Evolutionary conservation across 1,139 yeast genomes (phyloP).

Genomic region (Meyerozyma carpophila): DNA sequence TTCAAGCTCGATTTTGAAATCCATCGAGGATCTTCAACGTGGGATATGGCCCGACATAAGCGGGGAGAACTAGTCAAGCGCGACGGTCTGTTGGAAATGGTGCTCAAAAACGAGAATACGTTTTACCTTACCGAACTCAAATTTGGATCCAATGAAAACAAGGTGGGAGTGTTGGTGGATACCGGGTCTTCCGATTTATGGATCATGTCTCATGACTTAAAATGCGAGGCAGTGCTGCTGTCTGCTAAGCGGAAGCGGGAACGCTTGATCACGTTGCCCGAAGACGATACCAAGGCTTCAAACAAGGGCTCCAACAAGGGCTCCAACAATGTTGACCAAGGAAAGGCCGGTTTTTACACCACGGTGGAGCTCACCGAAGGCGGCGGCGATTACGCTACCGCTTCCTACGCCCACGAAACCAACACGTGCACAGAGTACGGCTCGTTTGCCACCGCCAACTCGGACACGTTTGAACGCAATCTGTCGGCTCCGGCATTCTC

Average conservation of each 20-base stretch:
- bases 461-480: slow-evolving; percentile 29
- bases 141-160: slow-evolving; percentile 29
- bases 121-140: slow-evolving; percentile 44
- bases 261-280: background rate
- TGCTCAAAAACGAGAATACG: slow-evolving; percentile 36
- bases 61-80: slow-evolving; percentile 6
- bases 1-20: slow-evolving; percentile 22
- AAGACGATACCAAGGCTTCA: background rate
- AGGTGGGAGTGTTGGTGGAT: slow-evolving; percentile 32
- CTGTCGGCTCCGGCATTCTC: slow-evolving; percentile 25
- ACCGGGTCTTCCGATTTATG: slow-evolving; percentile 47
- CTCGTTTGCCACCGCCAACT: slow-evolving; percentile 30
- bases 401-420: slow-evolving; percentile 4
- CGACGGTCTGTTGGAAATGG: slow-evolving; percentile 31
- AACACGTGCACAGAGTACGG: slow-evolving; percentile 35
- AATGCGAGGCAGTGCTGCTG: slow-evolving; percentile 11
- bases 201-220: slow-evolving; percentile 33
- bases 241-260: background rate
- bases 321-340: background rate
- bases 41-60: slow-evolving; percentile 12
- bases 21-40: slow-evolving; percentile 18
- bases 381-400: slow-evolving; percentile 6
- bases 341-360: background rate
- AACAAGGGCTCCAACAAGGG: background rate
- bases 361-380: slow-evolving; percentile 4